A percentile compares a stretch with the other conserved stretches of the same genome.
These are phyloP conservation scores for Talaromyces sp. DNA, from an alignment of 2,329 filamentous ascomycete species.

Conservation along the genomic window DNA sequence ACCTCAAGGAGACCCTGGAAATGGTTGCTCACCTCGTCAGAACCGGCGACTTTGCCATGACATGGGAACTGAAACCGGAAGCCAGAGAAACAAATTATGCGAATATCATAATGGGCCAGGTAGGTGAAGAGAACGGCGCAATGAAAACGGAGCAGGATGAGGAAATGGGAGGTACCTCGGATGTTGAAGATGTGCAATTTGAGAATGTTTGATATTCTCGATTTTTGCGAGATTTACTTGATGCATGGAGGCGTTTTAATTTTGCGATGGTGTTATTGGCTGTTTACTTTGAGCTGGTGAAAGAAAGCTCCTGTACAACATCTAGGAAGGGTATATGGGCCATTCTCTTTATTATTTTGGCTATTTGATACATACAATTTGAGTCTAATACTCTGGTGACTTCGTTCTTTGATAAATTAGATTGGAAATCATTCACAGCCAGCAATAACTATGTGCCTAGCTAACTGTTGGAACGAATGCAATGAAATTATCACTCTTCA, in stretches of 20 bases:
- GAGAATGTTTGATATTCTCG: conserved; percentile 63
- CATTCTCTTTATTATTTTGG: background rate
- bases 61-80: conserved; percentile 75
- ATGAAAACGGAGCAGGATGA: conserved; percentile 33
- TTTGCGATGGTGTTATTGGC: conserved; percentile 1
- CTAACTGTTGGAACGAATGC: background rate
- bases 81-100: conserved; percentile 56
- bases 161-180: conserved; percentile 50
- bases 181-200: conserved; percentile 69
- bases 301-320: background rate
- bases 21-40: conserved; percentile 79
- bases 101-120: conserved; percentile 41
- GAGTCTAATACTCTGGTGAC: background rate
- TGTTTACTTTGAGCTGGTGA: background rate
- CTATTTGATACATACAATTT: background rate
- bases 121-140: conserved; percentile 53
- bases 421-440: background rate
- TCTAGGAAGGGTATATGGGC: background rate
- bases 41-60: conserved; percentile 77
- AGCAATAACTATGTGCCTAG: background rate
- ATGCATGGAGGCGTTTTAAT: conserved; percentile 13
- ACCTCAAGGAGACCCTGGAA: conserved; percentile 78
- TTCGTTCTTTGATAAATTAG: background rate
- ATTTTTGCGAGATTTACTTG: background rate
- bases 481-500: too few relatives aligned